Conservation (phyloP, 805 yeast species). For the Yamadazyma paraphyllophila region DNA sequence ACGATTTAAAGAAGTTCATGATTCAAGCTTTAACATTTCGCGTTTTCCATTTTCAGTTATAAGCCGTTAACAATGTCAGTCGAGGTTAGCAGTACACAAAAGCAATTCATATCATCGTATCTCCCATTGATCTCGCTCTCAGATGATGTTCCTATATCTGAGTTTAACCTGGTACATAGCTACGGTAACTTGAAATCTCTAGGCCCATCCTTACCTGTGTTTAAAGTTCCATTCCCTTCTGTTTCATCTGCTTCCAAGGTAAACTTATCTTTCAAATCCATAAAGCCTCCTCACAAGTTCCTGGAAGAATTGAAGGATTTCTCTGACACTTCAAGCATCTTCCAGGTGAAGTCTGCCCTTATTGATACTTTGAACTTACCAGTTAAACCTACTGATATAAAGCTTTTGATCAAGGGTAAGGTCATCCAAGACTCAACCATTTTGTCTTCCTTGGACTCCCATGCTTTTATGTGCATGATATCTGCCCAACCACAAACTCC, state of each 20-base stretch:
- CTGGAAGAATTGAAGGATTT: constrained; percentile 24
- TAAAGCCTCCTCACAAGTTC: constrained; percentile 69
- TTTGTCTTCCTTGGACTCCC: constrained; percentile 26
- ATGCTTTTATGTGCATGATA: constrained; percentile 45
- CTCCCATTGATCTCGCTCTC: constrained; percentile 47
- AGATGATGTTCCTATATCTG: constrained; percentile 30
- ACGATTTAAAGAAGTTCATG: constrained; percentile 42
- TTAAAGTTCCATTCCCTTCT: constrained; percentile 35
- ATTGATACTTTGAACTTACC: constrained; percentile 27
- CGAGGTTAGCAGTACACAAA: constrained; percentile 25
- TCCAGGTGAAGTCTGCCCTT: constrained; percentile 38
- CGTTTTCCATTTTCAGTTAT: neutral
- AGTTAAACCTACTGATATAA: constrained; percentile 40
- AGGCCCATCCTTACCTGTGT: constrained; percentile 51
- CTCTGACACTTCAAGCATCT: constrained; percentile 28
- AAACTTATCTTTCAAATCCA: constrained; percentile 53
- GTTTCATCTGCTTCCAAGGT: constrained; percentile 12
- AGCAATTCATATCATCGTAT: constrained; percentile 49
- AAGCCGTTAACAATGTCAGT: constrained; percentile 6
- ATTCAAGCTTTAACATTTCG: neutral
- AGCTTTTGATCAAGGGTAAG: constrained; percentile 59
- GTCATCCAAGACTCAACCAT: constrained; percentile 51
- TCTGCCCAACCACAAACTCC: constrained; percentile 17
- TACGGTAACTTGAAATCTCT: constrained; percentile 27
- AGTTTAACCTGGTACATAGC: constrained; percentile 32